Conservation (phyloP, 1,139 yeast genomes). For the Hansenula sp. region DNA sequence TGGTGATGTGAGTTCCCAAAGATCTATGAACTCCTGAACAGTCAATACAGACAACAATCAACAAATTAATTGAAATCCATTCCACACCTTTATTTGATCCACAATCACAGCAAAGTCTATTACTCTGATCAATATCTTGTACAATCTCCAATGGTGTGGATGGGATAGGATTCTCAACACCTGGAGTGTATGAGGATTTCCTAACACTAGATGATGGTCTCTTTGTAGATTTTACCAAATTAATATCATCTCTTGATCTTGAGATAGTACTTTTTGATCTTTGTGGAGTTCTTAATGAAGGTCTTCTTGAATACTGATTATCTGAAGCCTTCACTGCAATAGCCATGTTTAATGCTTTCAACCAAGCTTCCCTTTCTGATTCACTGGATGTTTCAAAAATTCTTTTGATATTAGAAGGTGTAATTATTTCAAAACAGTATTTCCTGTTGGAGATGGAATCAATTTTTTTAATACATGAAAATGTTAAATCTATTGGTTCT, state of each 20-base stretch:
- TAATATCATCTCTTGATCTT: background rate
- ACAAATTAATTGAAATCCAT: slow-evolving; percentile 80
- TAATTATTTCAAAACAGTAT: slow-evolving; percentile 72
- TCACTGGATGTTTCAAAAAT: slow-evolving; percentile 75
- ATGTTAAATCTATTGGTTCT: slow-evolving; percentile 68
- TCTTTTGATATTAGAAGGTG: slow-evolving; percentile 65
- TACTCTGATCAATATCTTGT: slow-evolving; percentile 47
- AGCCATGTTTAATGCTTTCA: slow-evolving; percentile 36
- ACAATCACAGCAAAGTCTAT: slow-evolving; percentile 76
- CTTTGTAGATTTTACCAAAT: background rate
- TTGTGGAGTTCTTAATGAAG: background rate
- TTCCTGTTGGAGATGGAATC: slow-evolving; percentile 34
- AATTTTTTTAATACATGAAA: slow-evolving; percentile 59
- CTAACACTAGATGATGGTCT: background rate
- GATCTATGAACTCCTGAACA: slow-evolving; percentile 79
- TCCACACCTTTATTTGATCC: slow-evolving; percentile 62
- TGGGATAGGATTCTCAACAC: background rate
- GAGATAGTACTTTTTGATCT: background rate
- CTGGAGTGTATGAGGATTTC: slow-evolving; percentile 9
- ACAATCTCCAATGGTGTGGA: slow-evolving; percentile 34
- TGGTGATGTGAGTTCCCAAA: slow-evolving; percentile 68
- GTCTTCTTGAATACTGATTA: background rate
- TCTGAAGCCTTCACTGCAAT: slow-evolving; percentile 12
- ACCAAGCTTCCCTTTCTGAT: slow-evolving; percentile 69
- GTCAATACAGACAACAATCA: slow-evolving; percentile 72